Evolutionary conservation across 495 filamentous ascomycete species (phyloP), one percentile per base, ranked within the genome.

Genomic region (Rostrohypoxylon terebratum): DNA sequence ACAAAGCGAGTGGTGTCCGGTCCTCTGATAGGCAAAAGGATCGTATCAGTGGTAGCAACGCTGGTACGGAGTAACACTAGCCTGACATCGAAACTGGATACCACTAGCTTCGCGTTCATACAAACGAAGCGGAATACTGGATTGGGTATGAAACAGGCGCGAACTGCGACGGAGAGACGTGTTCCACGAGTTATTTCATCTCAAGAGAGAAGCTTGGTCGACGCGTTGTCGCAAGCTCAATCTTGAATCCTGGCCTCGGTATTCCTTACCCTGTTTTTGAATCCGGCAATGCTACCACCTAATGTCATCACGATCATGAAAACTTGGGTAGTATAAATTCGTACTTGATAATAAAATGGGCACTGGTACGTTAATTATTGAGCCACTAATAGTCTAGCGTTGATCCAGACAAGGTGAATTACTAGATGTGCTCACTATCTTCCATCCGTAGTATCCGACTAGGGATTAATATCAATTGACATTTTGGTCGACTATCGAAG

Each of bases 41-140:
- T 36, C 20, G 21, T 57, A 8, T 23, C 31, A 16, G 13, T 21
- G 42, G 9, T 25, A 58, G 28, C 28, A 28, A 28, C 6, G 28
- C 28, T 28, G 28, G 55, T 33, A 51, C 20, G 42, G 44, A 18
- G 42, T 18, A 34, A 9, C 63, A 28, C 58, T 69, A 62, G 47
- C 59, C 16, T 63, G 36, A 58, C 66, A 69, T 69, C 66, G 38
- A 48, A 69, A 58, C 40, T 63, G 66, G 66, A 58, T 68, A 68
- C 57, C 9, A 7, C 18, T 9, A 59, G 21, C 50, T 21, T 20
- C 14, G 33, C 31, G 13, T 44, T 51, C 45, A 53, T 40, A 53
- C 47, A 18, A 1, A 63, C 47, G 42, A 62, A 38, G 55, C 34
- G 54, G 44, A 31, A 54, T 61, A 23, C 58, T 48, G 11, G 38